Percentiles rank a stretch among this genome's conserved stretches.
phyloP scores from a whole-genome alignment of 164 flowering plant species.

The Nymphaea colorata region DNA sequence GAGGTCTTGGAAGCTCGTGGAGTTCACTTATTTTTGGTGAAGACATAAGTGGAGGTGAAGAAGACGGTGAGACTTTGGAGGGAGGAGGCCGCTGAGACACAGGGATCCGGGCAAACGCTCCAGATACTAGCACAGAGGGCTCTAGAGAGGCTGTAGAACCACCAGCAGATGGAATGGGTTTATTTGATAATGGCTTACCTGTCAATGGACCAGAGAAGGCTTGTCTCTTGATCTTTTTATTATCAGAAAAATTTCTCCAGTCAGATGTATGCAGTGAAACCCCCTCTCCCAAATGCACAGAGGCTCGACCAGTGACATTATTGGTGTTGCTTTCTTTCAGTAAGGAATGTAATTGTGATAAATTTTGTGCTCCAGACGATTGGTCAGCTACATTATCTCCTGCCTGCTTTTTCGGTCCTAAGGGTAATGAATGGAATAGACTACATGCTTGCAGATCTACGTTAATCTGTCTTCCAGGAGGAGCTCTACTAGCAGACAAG shows the following conservation, averaged over 20 bases:
- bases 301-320: constrained; percentile 19
- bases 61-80: constrained; percentile 48
- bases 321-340: constrained; percentile 61
- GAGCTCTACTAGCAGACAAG: constrained; percentile 14
- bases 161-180: constrained; percentile 27
- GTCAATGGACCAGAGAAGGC: constrained; percentile 77
- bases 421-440: constrained; percentile 57
- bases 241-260: constrained; percentile 22
- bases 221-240: constrained; percentile 43
- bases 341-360: constrained; percentile 28
- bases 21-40: constrained; percentile 86
- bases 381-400: constrained; percentile 24
- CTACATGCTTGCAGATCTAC: constrained; percentile 16
- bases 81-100: constrained; percentile 26
- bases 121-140: constrained; percentile 32
- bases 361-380: constrained; percentile 15
- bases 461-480: constrained; percentile 19
- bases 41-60: constrained; percentile 46
- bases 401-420: constrained; percentile 31
- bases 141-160: constrained; percentile 29
- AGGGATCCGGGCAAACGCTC: constrained; percentile 30
- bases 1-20: constrained; percentile 96
- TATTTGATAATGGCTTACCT: constrained; percentile 32
- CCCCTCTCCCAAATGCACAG: constrained; percentile 46
- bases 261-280: constrained; percentile 20